Percentiles rank a stretch among this genome's conserved stretches.
Conservation (phyloP, 2,329 filamentous ascomycete genomes). For the Hirsutella thompsonii region DNA sequence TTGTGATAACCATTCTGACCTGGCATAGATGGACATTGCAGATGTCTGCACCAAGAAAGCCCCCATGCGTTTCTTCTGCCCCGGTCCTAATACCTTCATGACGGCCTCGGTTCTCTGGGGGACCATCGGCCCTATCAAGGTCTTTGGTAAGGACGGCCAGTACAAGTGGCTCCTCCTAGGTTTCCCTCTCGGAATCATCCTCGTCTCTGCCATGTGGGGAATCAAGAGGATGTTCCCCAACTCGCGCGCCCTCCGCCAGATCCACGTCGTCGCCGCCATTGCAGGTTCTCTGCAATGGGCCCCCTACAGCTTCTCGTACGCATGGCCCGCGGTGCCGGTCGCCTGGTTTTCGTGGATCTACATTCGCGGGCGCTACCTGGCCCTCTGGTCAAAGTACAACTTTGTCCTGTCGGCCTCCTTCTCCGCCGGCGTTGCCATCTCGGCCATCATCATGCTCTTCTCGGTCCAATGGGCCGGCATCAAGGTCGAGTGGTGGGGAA, state of each 20-base stretch:
- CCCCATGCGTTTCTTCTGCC: constrained; percentile 22
- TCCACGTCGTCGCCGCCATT: not conserved
- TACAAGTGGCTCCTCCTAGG: constrained; percentile 25
- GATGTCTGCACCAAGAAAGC: constrained; percentile 23
- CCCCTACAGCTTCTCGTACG: constrained; percentile 20
- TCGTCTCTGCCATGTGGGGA: constrained; percentile 23
- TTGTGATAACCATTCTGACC: not conserved
- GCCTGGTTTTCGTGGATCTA: constrained; percentile 35
- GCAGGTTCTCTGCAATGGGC: not conserved
- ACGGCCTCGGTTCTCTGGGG: constrained; percentile 28
- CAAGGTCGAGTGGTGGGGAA: constrained; percentile 32
- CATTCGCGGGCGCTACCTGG: constrained; percentile 28
- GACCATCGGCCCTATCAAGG: constrained; percentile 22
- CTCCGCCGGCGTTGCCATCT: constrained; percentile 29
- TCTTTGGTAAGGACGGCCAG: constrained; percentile 21
- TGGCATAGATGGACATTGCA: constrained; percentile 9
- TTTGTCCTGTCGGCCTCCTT: constrained; percentile 34
- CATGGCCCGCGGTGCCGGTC: constrained; percentile 32
- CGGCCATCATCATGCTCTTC: constrained; percentile 35
- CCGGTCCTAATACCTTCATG: constrained; percentile 23
- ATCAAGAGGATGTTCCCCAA: constrained; percentile 24
- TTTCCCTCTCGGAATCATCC: constrained; percentile 24
- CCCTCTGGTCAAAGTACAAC: constrained; percentile 36
- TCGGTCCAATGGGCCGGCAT: constrained; percentile 25
- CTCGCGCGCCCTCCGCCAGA: not conserved